phyloP scores from a whole-genome alignment of 345 rosid genomes.

The Citrus mangshanensis region DNA sequence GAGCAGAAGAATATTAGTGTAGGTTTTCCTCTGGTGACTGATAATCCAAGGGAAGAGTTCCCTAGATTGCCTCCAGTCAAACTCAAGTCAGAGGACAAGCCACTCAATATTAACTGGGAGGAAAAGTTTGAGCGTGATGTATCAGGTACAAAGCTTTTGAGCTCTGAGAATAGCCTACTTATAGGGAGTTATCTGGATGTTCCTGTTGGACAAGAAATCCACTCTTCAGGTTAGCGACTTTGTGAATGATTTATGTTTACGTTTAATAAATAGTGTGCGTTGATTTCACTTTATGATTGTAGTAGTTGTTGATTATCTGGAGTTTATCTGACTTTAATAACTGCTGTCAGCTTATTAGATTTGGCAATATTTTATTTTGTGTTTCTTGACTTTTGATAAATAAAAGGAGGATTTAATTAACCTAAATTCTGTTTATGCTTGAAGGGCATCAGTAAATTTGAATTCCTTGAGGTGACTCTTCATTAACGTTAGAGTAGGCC shows the following conservation, averaged over 20 bases:
- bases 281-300: background rate
- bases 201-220: constrained; percentile 91
- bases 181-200: constrained; percentile 91
- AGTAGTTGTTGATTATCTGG: background rate
- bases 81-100: constrained; percentile 88
- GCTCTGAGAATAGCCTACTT: constrained; percentile 62
- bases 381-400: background rate
- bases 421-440: background rate
- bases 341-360: background rate
- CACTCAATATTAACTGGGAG: constrained; percentile 70
- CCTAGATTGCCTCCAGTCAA: constrained; percentile 97
- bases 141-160: constrained; percentile 45
- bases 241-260: background rate
- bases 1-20: constrained; percentile 49
- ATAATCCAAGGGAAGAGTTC: constrained; percentile 70
- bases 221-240: constrained; percentile 72
- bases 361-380: background rate
- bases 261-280: background rate
- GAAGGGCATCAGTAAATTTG: background rate
- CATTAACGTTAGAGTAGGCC: background rate
- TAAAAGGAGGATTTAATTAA: background rate
- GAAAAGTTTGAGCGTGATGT: constrained; percentile 81
- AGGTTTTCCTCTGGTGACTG: constrained; percentile 54
- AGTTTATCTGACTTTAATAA: background rate
- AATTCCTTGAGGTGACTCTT: background rate